These are phyloP conservation scores for Eruca vesicaria DNA, from an alignment of 441 rosid genomes.

Conservation along the genomic window DNA sequence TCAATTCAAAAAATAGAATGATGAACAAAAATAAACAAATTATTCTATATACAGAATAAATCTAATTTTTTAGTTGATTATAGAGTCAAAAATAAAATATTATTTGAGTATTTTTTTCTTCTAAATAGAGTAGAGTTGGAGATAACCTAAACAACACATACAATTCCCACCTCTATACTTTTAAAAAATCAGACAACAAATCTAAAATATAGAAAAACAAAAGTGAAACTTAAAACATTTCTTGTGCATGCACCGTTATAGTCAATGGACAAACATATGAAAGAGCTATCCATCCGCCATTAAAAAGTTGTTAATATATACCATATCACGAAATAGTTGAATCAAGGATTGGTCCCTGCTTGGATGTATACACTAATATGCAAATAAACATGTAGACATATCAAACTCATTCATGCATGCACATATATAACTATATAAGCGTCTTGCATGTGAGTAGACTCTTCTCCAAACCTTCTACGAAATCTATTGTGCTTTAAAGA, in stretches of 20 bases:
- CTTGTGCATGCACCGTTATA: slow-evolving; percentile 8
- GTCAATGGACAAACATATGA: slow-evolving; percentile 14
- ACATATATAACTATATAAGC: not conserved
- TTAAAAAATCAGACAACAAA: not conserved
- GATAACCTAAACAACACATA: not conserved
- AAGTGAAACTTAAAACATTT: not conserved
- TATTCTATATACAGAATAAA: no score
- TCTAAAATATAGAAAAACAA: not conserved
- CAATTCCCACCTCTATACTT: not conserved
- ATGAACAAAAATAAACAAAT: no score
- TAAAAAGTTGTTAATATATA: not conserved
- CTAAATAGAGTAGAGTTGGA: no score
- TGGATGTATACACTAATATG: not conserved
- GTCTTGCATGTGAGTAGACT: not conserved
- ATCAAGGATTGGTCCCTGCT: not conserved
- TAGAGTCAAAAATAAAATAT: no score
- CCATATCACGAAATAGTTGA: not conserved
- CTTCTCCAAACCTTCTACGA: not conserved
- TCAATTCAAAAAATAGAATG: no score
- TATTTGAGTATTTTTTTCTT: no score
- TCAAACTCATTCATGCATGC: slow-evolving; percentile 24
- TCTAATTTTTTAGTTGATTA: no score
- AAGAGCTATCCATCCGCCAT: not conserved
- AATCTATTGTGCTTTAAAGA: not conserved
- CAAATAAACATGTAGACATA: not conserved